Base-by-base conservation (phyloP, 2,329 filamentous ascomycete genomes). In the Stachybotrys chlorohalonatus region DNA sequence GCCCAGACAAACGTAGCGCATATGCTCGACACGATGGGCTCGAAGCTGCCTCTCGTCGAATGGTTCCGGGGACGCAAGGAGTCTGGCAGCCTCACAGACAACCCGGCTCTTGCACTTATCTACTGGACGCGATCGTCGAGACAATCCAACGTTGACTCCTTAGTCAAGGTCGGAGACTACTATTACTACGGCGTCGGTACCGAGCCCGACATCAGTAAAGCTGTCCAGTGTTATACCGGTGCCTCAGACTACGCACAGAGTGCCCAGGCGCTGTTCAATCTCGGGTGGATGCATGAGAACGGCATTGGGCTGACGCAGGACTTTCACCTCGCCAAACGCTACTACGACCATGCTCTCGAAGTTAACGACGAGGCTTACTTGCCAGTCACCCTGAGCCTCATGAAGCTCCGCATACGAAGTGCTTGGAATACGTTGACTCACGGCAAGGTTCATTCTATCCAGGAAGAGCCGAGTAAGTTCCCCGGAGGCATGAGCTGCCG, bases 261-360 rank as follows among this genome's bases (percentile, higher is more conserved):
- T 62, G 94, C 93, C 2, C 95, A 99, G 71, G 94, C 95, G 13
- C 83, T 96, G 55, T 99, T 91, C 82, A 97, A 99, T 64, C 77
- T 99, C 13, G 95, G 94, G 6, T 99, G 94, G 94, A 97, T 99
- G 93, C 91, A 99, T 66, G 94, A 99, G 72, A 96, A 97, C 65
- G 94, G 94, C 7, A 79, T 97, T 52, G 90, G 92, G 2, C 82
- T 97, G 17, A 87, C 89, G 54, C 94, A 99, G 68, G 94, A 99
- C 67, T 99, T 95, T 68, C 94, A 99, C 66, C 84, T 99, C 55
- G 94, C 95, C 2, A 99, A 99, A 73, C 80, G 94, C 53, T 96
- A 92, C 71, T 99, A 99, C 66, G 94, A 99, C 64, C 81, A 94
- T 57, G 93, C 94, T 1, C 75, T 96, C 32, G 90, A 92, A 65